Conservation (phyloP, 1,284 basidiomycete genomes). For the Leccinum subatratum region DNA sequence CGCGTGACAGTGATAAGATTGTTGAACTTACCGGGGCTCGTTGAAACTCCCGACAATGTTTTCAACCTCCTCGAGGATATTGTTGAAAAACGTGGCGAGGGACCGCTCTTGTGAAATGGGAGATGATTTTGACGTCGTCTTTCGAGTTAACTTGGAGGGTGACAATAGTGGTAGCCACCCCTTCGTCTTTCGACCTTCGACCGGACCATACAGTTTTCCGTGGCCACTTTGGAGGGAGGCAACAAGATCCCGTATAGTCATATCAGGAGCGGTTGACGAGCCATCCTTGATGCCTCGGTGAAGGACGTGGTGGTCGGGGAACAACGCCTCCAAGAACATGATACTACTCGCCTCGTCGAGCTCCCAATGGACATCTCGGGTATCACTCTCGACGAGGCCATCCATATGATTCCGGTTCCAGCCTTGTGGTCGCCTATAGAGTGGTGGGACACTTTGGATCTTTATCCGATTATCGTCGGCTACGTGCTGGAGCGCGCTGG, state of each 20-base stretch:
- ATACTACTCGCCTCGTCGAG: not conserved
- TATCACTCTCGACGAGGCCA: not conserved
- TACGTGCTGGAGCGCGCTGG: not conserved
- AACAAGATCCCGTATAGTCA: not conserved
- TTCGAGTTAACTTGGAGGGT: not conserved
- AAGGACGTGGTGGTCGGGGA: not conserved
- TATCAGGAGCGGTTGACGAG: not conserved
- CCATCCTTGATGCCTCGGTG: not conserved
- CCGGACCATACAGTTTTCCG: not conserved
- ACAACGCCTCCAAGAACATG: not conserved
- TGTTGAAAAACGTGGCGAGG: not conserved
- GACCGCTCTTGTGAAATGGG: not conserved
- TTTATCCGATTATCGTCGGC: not conserved
- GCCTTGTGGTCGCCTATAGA: not conserved
- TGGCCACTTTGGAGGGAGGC: not conserved
- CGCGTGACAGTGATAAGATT: not conserved
- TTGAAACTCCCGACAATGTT: not conserved
- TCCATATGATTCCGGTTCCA: not conserved
- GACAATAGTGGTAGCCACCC: not conserved
- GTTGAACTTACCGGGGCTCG: not conserved
- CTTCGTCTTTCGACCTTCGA: not conserved
- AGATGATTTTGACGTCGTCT: not conserved
- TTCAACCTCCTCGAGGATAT: not conserved
- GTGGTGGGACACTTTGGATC: not conserved
- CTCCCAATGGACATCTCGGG: not conserved